Evolutionary conservation across 306 rosid genomes (phyloP).

Genomic region (Ormosia semicastrata): DNA sequence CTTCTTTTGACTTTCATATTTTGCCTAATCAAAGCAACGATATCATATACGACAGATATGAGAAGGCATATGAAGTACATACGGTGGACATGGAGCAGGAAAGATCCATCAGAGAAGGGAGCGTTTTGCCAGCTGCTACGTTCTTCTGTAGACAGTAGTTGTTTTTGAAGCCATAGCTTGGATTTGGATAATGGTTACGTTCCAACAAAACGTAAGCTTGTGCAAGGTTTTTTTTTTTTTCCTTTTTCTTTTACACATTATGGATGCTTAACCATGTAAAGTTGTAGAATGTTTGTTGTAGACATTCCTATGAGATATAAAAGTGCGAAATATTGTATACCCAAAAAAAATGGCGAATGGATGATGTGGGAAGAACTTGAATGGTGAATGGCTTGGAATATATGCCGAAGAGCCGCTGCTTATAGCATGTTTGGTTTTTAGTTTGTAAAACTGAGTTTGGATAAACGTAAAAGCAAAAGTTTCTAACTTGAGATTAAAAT

Average conservation of each 20-base stretch:
- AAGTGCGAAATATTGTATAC: no score
- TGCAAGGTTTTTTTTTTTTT: background rate
- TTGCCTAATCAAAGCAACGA: conserved; percentile 1
- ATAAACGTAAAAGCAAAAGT: no score
- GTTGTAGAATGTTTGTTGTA: background rate
- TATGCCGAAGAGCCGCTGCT: no score
- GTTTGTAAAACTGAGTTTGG: background rate
- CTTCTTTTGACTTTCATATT: background rate
- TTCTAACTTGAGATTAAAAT: no score
- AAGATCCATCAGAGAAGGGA: background rate
- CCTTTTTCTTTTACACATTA: background rate
- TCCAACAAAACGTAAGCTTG: conserved; percentile 3
- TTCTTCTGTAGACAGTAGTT: conserved; percentile 14
- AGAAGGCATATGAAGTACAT: background rate
- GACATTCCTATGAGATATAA: no score
- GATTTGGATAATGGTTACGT: background rate
- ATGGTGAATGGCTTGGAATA: no score
- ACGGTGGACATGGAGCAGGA: background rate
- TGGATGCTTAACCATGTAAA: background rate
- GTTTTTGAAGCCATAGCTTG: conserved; percentile 16
- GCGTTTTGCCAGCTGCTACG: conserved; percentile 11
- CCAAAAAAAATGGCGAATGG: no score
- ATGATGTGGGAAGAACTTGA: no score
- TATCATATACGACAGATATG: background rate
- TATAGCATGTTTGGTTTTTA: background rate